A percentile compares a stretch with the other conserved stretches of the same genome.
Evolutionary conservation across 306 rosid genomes (phyloP).

Genomic region (Acacia melanoxylon): DNA sequence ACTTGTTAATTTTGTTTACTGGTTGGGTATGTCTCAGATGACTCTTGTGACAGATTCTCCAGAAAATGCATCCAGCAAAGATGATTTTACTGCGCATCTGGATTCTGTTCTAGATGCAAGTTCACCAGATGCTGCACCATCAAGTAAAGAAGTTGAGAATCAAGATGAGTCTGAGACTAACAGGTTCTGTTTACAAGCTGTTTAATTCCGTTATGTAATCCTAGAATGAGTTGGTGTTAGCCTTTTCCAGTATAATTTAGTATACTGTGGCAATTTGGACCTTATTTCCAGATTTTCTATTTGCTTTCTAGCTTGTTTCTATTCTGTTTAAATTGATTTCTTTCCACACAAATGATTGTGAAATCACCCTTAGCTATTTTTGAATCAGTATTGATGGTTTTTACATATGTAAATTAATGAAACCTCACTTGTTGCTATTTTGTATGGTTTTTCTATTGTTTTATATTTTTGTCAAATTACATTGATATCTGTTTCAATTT

Average conservation of each 20-base stretch:
- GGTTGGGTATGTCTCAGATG: slow-evolving; percentile 48
- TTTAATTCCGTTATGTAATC: slow-evolving; percentile 12
- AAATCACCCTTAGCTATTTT: no score
- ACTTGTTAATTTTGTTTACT: slow-evolving; percentile 19
- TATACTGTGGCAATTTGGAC: neutral
- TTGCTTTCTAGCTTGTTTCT: neutral
- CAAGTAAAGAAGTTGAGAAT: slow-evolving; percentile 29
- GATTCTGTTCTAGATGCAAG: slow-evolving; percentile 50
- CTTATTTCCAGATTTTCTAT: neutral
- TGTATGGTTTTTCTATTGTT: neutral
- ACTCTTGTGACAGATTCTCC: slow-evolving; percentile 73
- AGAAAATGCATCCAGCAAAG: slow-evolving; percentile 67
- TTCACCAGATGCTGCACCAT: slow-evolving; percentile 42
- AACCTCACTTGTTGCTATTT: neutral
- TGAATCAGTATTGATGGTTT: no score
- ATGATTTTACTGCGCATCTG: slow-evolving; percentile 61
- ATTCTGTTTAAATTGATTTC: no score
- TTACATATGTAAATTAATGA: no score
- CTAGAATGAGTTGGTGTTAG: neutral
- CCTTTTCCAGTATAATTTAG: neutral
- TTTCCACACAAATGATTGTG: no score
- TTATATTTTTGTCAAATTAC: slow-evolving; percentile 25
- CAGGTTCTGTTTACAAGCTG: slow-evolving; percentile 41
- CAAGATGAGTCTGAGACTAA: slow-evolving; percentile 35
- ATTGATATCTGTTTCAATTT: slow-evolving; percentile 3